phyloP scores from a whole-genome alignment of 306 rosid genomes.

The Malus sieversii region DNA sequence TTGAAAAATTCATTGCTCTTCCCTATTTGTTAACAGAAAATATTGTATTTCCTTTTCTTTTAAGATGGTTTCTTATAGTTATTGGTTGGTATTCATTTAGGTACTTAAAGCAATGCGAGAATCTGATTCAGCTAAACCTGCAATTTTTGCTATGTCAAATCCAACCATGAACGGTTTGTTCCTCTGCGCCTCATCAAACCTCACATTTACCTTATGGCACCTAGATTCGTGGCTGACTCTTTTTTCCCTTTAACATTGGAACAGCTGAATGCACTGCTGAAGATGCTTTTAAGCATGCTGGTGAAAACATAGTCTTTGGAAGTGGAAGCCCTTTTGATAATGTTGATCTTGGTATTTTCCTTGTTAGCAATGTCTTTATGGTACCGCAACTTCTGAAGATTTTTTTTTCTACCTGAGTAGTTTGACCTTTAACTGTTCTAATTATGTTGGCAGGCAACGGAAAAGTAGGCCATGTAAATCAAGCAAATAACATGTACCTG shows the following conservation, averaged over 20 bases:
- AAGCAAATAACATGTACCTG: constrained; percentile 98
- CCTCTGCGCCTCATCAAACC: constrained; percentile 25
- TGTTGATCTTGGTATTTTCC: constrained; percentile 65
- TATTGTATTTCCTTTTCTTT: background rate
- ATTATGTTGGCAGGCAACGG: constrained; percentile 59
- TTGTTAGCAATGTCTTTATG: constrained; percentile 13
- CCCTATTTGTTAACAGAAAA: background rate
- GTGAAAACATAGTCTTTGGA: constrained; percentile 81
- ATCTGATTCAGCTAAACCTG: constrained; percentile 89
- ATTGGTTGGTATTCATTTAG: constrained; percentile 38
- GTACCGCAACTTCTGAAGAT: constrained; percentile 6
- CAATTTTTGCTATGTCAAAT: constrained; percentile 98
- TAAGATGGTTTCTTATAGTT: constrained; percentile 5
- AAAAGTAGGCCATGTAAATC: constrained; percentile 86
- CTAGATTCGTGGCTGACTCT: constrained; percentile 1
- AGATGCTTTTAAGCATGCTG: constrained; percentile 90
- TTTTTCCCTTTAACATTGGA: constrained; percentile 1
- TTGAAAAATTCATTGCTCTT: background rate
- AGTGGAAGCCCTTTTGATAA: constrained; percentile 97
- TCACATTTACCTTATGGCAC: constrained; percentile 18
- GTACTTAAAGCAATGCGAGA: constrained; percentile 92
- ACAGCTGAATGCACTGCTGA: constrained; percentile 96
- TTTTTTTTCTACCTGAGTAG: constrained; percentile 1
- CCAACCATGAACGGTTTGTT: constrained; percentile 95
- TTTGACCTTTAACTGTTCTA: constrained; percentile 4